Evolutionary conservation across 371 early-diverging fungal genomes (phyloP).

Genomic region (Nematocida sp.): DNA sequence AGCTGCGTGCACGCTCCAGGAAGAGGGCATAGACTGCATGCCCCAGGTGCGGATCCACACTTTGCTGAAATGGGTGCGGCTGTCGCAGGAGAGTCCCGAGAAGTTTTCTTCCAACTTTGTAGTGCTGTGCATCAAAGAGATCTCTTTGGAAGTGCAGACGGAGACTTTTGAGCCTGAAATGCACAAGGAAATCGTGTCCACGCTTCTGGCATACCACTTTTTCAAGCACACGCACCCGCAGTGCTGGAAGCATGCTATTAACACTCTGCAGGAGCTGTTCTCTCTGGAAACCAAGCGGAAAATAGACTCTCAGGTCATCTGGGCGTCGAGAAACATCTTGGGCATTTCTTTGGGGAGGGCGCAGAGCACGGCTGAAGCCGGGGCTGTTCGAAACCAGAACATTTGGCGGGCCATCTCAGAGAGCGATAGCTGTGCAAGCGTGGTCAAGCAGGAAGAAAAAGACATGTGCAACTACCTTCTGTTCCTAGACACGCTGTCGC

Average conservation of each 20-base stretch:
- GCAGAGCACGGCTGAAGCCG: neutral
- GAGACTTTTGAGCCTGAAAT: neutral
- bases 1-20: constrained; percentile 1
- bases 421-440: neutral
- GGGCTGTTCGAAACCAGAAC: neutral
- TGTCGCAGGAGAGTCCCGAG: neutral
- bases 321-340: constrained; percentile 7
- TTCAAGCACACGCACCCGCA: neutral
- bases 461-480: constrained; percentile 12
- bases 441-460: constrained; percentile 16
- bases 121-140: neutral
- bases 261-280: constrained; percentile 2
- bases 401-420: neutral
- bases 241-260: constrained; percentile 1
- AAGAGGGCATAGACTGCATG: neutral
- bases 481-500: constrained; percentile 8
- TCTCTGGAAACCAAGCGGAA: neutral
- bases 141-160: neutral
- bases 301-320: neutral
- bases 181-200: neutral
- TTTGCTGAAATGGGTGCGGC: constrained; percentile 19
- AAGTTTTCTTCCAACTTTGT: constrained; percentile 5
- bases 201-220: constrained; percentile 17
- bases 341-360: neutral
- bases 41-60: neutral